These are phyloP conservation scores for Haberlea rhodopensis DNA, from an alignment of 257 asterid species.

Conservation along the genomic window DNA sequence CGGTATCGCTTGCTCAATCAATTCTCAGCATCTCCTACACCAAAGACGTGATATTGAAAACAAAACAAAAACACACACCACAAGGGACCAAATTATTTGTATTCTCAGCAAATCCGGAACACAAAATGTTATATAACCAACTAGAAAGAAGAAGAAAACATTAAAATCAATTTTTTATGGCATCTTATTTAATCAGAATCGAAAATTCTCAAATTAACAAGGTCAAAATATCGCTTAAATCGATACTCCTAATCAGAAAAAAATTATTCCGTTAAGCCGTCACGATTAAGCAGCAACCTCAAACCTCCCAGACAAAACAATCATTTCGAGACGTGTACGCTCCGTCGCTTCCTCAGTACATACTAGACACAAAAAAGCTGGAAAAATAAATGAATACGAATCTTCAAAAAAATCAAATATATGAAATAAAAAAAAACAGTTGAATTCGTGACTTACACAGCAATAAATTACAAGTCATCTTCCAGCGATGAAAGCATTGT, in stretches of 20 bases:
- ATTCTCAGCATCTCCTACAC: constrained; percentile 36
- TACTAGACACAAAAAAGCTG: constrained; percentile 2
- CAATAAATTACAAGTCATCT: neutral
- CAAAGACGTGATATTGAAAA: constrained; percentile 13
- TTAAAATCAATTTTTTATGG: neutral
- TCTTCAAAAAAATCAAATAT: no score
- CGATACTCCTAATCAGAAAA: constrained; percentile 5
- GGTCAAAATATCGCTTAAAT: no score
- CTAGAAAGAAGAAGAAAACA: neutral
- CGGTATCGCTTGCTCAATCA: constrained; percentile 21
- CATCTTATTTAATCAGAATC: neutral
- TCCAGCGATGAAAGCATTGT: constrained; percentile 5
- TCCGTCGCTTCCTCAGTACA: neutral
- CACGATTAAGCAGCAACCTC: constrained; percentile 13
- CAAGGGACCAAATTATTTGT: neutral
- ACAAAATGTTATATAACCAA: neutral
- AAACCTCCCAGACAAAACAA: neutral
- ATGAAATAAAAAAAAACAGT: neutral
- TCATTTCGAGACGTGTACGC: neutral
- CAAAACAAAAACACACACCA: neutral
- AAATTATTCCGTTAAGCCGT: constrained; percentile 17
- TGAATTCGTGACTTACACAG: constrained; percentile 16
- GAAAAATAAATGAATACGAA: neutral
- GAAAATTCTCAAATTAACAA: neutral
- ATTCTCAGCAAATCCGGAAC: neutral